Conservation (phyloP, 2,329 filamentous ascomycete species). For the Xylaria polymorpha region DNA sequence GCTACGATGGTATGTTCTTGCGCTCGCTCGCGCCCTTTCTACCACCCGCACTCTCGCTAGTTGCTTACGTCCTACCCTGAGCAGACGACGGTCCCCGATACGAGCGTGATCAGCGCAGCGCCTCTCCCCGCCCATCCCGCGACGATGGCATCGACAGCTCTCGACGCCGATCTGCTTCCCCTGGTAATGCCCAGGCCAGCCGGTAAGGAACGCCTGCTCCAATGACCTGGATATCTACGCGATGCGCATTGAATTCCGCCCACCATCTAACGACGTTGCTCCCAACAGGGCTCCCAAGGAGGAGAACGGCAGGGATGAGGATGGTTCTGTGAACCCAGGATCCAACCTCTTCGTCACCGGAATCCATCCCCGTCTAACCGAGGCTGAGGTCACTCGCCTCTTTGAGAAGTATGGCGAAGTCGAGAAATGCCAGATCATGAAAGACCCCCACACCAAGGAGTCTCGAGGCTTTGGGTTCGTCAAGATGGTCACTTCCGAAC, state of each 20-base stretch:
- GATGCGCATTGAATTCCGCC: background rate
- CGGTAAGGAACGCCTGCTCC: constrained; percentile 55
- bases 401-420: constrained; percentile 99
- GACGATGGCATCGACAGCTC: constrained; percentile 68
- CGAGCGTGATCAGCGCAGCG: constrained; percentile 74
- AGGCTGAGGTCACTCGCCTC: constrained; percentile 90
- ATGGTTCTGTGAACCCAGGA: constrained; percentile 87
- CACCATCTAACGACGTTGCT: constrained; percentile 29
- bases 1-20: constrained; percentile 69
- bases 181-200: constrained; percentile 62
- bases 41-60: constrained; percentile 35
- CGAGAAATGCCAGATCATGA: constrained; percentile 99
- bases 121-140: constrained; percentile 70
- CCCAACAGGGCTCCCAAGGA: constrained; percentile 62
- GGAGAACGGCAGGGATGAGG: constrained; percentile 71
- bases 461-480: constrained; percentile 99
- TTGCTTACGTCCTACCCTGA: constrained; percentile 16
- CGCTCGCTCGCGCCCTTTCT: constrained; percentile 5
- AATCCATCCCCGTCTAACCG: constrained; percentile 91
- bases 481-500: constrained; percentile 95
- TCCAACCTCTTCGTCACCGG: constrained; percentile 99
- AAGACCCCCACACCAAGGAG: constrained; percentile 97
- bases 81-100: constrained; percentile 74
- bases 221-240: background rate
- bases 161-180: constrained; percentile 72